phyloP scores from a whole-genome alignment of 495 filamentous ascomycete genomes.

The Gamarada debralockiae region DNA sequence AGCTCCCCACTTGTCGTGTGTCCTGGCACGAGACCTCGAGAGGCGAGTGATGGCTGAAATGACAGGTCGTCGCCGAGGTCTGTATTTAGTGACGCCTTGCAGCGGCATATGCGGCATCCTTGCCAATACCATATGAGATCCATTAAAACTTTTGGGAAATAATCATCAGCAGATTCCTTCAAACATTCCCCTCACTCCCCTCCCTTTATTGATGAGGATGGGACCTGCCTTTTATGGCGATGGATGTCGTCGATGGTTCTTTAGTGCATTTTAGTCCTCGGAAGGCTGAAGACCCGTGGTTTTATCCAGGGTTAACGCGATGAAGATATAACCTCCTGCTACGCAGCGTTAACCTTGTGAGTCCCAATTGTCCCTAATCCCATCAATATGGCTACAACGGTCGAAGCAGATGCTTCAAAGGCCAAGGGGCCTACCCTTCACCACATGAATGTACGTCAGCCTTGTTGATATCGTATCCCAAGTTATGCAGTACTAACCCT shows the following conservation, averaged over 20 bases:
- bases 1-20: neutral
- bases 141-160: too few relatives aligned
- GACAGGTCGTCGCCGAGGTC: conserved; percentile 1
- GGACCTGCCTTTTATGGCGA: neutral
- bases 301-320: too few relatives aligned
- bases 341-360: too few relatives aligned
- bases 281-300: neutral
- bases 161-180: too few relatives aligned
- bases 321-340: too few relatives aligned
- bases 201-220: too few relatives aligned
- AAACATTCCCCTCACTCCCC: too few relatives aligned
- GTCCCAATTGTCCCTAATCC: too few relatives aligned
- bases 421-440: conserved; percentile 10
- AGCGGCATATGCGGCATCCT: conserved; percentile 6
- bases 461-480: neutral
- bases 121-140: neutral
- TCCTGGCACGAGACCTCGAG: neutral
- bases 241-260: neutral
- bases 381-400: neutral
- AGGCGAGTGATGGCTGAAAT: conserved; percentile 12
- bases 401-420: neutral
- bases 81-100: neutral
- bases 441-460: conserved; percentile 14
- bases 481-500: conserved; percentile 33
- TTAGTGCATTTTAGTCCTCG: neutral